Conservation (phyloP, 345 rosid genomes). For the Durio zibethinus region DNA sequence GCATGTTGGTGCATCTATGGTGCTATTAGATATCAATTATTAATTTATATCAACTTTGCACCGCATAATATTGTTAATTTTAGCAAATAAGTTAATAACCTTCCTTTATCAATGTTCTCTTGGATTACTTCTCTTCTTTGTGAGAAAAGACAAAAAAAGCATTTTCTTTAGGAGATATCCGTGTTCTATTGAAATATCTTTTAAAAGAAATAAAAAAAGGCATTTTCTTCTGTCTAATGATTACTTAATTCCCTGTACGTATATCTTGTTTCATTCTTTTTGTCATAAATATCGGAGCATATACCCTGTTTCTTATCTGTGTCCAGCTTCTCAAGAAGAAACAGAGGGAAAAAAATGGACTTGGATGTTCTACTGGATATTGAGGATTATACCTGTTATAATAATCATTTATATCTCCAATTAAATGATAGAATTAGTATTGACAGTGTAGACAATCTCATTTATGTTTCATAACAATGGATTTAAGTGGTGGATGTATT, state of each 20-base stretch:
- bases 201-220: not conserved
- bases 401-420: not conserved
- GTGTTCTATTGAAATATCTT: not conserved
- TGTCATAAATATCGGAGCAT: conserved; percentile 1
- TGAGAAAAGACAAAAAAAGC: not conserved
- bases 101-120: not conserved
- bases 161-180: not conserved
- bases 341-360: not conserved
- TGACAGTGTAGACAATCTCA: not conserved
- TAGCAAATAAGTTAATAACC: not conserved
- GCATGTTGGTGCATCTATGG: conserved; percentile 3
- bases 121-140: not conserved
- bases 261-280: not conserved
- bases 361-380: not conserved
- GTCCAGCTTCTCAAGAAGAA: not conserved
- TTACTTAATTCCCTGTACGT: not conserved
- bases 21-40: not conserved
- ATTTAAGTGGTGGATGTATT: not conserved
- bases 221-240: not conserved
- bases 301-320: not conserved
- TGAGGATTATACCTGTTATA: not conserved
- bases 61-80: not conserved
- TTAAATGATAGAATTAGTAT: not conserved
- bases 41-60: not conserved
- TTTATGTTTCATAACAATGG: not conserved